phyloP scores from a whole-genome alignment of 2,329 filamentous ascomycete genomes.

The Colletotrichum godetiae region DNA sequence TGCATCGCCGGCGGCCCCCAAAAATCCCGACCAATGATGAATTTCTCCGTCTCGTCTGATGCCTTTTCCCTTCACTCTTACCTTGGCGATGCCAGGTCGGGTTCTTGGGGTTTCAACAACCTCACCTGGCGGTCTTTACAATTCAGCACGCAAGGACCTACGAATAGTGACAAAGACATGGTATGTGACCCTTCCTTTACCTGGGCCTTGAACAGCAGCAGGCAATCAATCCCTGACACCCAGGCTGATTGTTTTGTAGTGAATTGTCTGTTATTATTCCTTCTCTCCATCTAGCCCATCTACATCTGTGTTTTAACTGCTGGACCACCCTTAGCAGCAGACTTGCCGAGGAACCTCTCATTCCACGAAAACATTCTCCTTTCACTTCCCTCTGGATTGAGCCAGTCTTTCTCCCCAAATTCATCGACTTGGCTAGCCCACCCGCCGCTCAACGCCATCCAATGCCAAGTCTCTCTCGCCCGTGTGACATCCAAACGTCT shows the following conservation, averaged over 20 bases:
- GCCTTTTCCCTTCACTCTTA: neutral
- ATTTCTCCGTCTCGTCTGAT: constrained; percentile 35
- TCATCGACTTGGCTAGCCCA: neutral
- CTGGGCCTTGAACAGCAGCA: too few relatives aligned
- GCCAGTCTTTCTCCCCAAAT: neutral
- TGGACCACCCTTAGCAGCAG: neutral
- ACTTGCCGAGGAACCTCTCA: neutral
- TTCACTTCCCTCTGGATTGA: neutral
- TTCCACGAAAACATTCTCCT: neutral
- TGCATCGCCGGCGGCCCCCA: neutral
- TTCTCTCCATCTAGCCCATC: constrained; percentile 8
- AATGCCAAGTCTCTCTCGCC: constrained; percentile 8
- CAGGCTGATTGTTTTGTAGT: neutral
- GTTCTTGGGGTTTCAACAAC: neutral
- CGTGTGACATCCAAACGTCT: constrained; percentile 5
- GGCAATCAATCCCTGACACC: too few relatives aligned
- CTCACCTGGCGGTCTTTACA: constrained; percentile 1
- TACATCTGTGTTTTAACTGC: neutral
- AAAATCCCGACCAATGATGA: constrained; percentile 17
- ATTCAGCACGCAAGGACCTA: neutral
- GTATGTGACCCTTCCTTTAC: too few relatives aligned
- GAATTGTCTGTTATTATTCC: constrained; percentile 23
- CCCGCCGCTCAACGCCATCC: neutral
- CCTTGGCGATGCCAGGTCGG: neutral
- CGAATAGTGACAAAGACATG: too few relatives aligned